Conservation (phyloP, 139 green algal genomes). For the Raphidocelis subcapitata region DNA sequence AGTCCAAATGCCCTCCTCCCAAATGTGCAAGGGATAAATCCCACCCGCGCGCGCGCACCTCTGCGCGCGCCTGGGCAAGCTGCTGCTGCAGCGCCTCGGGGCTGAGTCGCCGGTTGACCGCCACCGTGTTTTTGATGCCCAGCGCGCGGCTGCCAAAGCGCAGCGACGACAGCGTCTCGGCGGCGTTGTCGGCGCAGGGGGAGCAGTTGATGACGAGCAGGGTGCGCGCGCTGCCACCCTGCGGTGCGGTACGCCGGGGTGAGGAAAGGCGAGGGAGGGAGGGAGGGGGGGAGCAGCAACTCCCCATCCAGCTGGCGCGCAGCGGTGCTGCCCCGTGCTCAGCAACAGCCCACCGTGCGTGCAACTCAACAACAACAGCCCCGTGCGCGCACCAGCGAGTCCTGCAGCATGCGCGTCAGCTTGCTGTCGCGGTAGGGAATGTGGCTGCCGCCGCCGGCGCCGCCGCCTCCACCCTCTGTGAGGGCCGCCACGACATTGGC, state of each 20-base stretch:
- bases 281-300: not conserved
- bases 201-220: constrained; percentile 84
- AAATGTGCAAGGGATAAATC: too few species aligned
- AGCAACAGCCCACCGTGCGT: too few species aligned
- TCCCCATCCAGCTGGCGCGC: too few species aligned
- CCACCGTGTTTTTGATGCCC: constrained; percentile 56
- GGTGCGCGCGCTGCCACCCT: constrained; percentile 67
- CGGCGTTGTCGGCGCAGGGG: constrained; percentile 50
- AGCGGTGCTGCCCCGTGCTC: too few species aligned
- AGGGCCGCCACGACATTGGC: constrained; percentile 79
- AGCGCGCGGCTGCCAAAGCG: constrained; percentile 45
- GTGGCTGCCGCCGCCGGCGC: constrained; percentile 27
- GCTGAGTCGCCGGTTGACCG: constrained; percentile 26
- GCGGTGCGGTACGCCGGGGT: too few species aligned
- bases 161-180: constrained; percentile 71
- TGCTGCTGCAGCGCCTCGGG: constrained; percentile 36
- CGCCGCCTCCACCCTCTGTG: constrained; percentile 42
- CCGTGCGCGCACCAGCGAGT: constrained; percentile 52
- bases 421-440: constrained; percentile 77
- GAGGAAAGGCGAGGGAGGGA: not conserved
- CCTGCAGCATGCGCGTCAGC: constrained; percentile 74
- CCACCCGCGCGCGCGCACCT: constrained; percentile 1
- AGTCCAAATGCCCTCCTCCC: too few species aligned
- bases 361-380: too few species aligned
- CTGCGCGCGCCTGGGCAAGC: constrained; percentile 7